Evolutionary conservation across 2,329 filamentous ascomycete species (phyloP).

Genomic region (Gaeumannomyces sp.): DNA sequence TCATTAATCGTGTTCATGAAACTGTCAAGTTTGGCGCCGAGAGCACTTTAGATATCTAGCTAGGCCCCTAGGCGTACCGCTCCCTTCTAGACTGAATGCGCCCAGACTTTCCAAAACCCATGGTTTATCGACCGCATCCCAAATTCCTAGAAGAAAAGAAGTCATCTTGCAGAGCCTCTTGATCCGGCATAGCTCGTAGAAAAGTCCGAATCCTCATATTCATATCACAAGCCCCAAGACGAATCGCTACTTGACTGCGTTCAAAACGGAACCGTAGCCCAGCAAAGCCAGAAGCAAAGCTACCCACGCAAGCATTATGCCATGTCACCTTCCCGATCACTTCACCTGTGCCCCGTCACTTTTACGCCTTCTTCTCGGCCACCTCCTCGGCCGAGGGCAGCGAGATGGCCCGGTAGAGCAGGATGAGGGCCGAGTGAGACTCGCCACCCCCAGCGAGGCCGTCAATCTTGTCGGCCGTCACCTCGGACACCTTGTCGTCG

Average conservation of each 20-base stretch:
- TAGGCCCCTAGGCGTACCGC: background rate
- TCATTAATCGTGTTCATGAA: background rate
- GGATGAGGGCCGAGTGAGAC: constrained; percentile 74
- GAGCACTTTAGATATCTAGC: background rate
- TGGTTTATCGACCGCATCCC: background rate
- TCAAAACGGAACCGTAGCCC: background rate
- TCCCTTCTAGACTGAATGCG: background rate
- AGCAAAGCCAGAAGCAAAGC: background rate
- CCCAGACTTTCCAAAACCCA: no score
- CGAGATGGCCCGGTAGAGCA: constrained; percentile 70
- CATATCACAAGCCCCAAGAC: background rate
- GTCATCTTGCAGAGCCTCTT: background rate
- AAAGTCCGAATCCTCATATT: background rate
- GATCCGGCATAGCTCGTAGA: background rate
- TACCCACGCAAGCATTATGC: background rate
- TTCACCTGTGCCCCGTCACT: no score
- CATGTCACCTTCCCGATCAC: background rate
- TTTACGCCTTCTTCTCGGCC: constrained; percentile 19
- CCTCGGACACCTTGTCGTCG: constrained; percentile 93
- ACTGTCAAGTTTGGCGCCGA: background rate
- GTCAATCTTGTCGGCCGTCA: constrained; percentile 85
- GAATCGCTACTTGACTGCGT: background rate
- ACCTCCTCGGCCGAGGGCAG: constrained; percentile 52
- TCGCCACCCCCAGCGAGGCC: constrained; percentile 84
- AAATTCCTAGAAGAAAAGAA: background rate